Percentiles rank a stretch among this genome's conserved stretches.
Conservation (phyloP, 2,329 filamentous ascomycete genomes). For the Delphinella strobiligena region DNA sequence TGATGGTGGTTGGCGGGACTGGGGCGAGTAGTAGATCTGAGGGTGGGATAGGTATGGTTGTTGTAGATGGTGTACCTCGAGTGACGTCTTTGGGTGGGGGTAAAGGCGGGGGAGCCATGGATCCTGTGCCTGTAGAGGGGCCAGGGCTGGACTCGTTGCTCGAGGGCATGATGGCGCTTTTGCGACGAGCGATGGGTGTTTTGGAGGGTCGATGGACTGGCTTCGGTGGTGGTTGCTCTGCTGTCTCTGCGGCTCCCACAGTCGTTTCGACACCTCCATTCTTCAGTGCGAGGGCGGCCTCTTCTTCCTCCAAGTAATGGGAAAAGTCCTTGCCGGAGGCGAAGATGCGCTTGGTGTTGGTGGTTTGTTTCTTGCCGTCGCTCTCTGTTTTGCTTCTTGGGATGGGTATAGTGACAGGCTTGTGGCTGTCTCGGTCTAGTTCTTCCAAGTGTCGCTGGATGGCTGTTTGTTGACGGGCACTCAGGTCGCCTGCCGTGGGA, state of each 20-base stretch:
- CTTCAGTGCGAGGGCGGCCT: slow-evolving; percentile 41
- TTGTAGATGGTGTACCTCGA: not conserved
- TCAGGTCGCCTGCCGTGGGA: slow-evolving; percentile 36
- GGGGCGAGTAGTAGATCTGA: slow-evolving; percentile 7
- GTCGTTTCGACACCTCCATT: slow-evolving; percentile 16
- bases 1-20: slow-evolving; percentile 15
- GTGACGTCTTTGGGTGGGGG: not conserved
- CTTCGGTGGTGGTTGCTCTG: not conserved
- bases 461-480: slow-evolving; percentile 71
- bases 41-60: slow-evolving; percentile 1
- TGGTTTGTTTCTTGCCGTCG: slow-evolving; percentile 44
- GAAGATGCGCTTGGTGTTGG: slow-evolving; percentile 63
- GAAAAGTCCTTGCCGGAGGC: slow-evolving; percentile 72
- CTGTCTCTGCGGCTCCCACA: slow-evolving; percentile 6
- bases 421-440: slow-evolving; percentile 59
- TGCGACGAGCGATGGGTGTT: slow-evolving; percentile 22
- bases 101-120: not conserved
- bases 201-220: slow-evolving; percentile 20
- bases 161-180: slow-evolving; percentile 19
- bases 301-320: slow-evolving; percentile 71
- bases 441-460: slow-evolving; percentile 70
- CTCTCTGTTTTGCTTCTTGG: slow-evolving; percentile 38
- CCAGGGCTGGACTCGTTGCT: slow-evolving; percentile 34
- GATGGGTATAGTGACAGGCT: slow-evolving; percentile 51
- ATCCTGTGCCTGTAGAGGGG: slow-evolving; percentile 2